Conservation (phyloP, 257 asterid species). For the Avicennia marina region DNA sequence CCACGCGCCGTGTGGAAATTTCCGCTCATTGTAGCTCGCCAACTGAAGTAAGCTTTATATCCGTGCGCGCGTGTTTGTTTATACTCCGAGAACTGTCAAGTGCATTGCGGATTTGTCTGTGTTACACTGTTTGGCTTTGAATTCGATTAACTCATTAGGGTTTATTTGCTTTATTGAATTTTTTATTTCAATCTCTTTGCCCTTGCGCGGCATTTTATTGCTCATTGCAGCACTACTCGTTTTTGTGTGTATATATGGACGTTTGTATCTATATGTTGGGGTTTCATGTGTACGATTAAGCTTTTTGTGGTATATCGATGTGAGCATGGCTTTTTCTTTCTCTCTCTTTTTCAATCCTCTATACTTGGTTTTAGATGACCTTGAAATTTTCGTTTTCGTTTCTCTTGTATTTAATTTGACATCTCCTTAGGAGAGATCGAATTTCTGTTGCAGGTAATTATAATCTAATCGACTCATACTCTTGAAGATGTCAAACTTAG, state of each 20-base stretch:
- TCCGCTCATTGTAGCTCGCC: background rate
- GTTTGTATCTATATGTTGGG: background rate
- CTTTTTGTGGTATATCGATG: too few relatives aligned
- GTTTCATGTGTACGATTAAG: background rate
- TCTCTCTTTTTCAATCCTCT: background rate
- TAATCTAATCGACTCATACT: background rate
- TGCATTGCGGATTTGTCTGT: constrained; percentile 13
- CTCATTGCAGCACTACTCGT: background rate
- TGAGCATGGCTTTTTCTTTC: too few relatives aligned
- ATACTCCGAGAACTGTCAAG: background rate
- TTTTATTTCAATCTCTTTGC: background rate
- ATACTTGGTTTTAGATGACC: too few relatives aligned
- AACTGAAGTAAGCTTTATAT: background rate
- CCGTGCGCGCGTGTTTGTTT: background rate
- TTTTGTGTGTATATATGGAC: background rate
- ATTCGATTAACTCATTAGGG: constrained; percentile 14
- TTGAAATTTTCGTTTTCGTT: background rate
- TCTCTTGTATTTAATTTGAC: background rate
- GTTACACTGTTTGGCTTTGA: background rate
- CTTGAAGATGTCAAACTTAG: constrained; percentile 32
- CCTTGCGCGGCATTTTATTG: background rate
- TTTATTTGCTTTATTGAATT: background rate
- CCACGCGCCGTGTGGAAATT: constrained; percentile 5
- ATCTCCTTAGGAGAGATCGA: background rate
- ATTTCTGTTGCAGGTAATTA: constrained; percentile 21